Evolutionary conservation across 2,329 filamentous ascomycete genomes (phyloP).

Genomic region (Didymella keratinophila): DNA sequence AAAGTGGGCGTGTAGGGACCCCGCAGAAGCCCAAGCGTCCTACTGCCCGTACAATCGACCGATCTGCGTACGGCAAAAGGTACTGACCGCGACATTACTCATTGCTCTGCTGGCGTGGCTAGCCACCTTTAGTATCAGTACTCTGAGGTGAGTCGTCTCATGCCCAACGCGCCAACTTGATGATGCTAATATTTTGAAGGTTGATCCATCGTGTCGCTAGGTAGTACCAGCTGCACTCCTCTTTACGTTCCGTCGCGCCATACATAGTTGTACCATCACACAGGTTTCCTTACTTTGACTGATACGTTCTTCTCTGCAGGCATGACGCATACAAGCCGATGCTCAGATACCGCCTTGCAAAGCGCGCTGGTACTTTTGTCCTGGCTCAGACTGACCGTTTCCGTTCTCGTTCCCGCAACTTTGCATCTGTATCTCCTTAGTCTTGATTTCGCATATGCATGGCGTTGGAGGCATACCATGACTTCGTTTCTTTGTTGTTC

Average conservation of each 20-base stretch:
- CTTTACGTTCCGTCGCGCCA: neutral
- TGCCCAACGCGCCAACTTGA: neutral
- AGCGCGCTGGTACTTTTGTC: conserved; percentile 15
- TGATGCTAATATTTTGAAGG: conserved; percentile 26
- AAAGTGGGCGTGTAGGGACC: conserved; percentile 59
- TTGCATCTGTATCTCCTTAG: conserved; percentile 21
- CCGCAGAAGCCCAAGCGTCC: conserved; percentile 7
- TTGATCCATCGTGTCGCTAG: conserved; percentile 42
- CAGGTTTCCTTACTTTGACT: conserved; percentile 18
- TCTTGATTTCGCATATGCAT: conserved; percentile 22
- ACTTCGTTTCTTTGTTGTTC: conserved; percentile 1
- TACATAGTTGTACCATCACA: conserved; percentile 13
- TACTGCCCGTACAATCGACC: conserved; percentile 42
- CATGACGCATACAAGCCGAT: conserved; percentile 20
- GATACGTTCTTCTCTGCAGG: conserved; percentile 13
- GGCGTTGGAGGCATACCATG: conserved; percentile 16
- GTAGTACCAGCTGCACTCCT: conserved; percentile 24
- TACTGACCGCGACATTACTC: conserved; percentile 79
- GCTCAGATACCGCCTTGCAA: conserved; percentile 20
- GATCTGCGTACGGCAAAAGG: conserved; percentile 71
- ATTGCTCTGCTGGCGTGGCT: conserved; percentile 89
- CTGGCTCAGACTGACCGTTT: conserved; percentile 20
- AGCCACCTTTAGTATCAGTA: conserved; percentile 84
- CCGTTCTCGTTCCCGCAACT: conserved; percentile 17
- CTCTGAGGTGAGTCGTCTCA: conserved; percentile 42